Percentiles rank a stretch among this genome's conserved stretches.
Evolutionary conservation across 805 yeast genomes (phyloP).

Genomic region (Cyberlindnera euphorbiae): DNA sequence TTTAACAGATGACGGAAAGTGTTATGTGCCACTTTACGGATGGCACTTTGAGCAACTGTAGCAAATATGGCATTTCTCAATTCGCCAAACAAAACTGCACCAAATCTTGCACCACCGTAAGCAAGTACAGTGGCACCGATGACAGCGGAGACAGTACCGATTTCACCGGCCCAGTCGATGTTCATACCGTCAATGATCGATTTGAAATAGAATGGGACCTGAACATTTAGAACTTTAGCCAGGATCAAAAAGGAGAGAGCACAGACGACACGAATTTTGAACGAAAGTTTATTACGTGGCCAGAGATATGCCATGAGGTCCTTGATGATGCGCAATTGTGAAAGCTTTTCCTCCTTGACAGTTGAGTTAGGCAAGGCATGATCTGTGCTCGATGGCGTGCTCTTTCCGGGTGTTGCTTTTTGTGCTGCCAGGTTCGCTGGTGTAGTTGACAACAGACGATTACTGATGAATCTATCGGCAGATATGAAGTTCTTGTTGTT

Average conservation of each 20-base stretch:
- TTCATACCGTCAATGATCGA: conserved; percentile 89
- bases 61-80: conserved; percentile 94
- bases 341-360: conserved; percentile 23
- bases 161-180: conserved; percentile 71
- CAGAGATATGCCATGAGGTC: conserved; percentile 69
- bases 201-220: conserved; percentile 93
- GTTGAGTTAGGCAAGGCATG: conserved; percentile 6
- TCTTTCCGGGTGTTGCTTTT: conserved; percentile 1
- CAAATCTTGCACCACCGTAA: conserved; percentile 91
- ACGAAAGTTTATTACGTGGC: conserved; percentile 69
- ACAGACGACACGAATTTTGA: conserved; percentile 66
- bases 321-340: conserved; percentile 48
- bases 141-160: conserved; percentile 57
- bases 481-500: background rate
- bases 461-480: background rate
- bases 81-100: conserved; percentile 92
- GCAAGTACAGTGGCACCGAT: conserved; percentile 71
- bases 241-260: conserved; percentile 72
- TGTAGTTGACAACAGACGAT: conserved; percentile 1
- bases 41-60: conserved; percentile 90
- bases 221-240: conserved; percentile 85
- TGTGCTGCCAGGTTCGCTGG: background rate
- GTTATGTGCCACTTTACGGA: conserved; percentile 80
- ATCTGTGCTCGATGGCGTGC: conserved; percentile 1
- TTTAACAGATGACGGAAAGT: conserved; percentile 81